Evolutionary conservation across 371 early-diverging fungal genomes (phyloP), one percentile per base, ranked within the genome.

Genomic region (Phascolomyces articulosus): DNA sequence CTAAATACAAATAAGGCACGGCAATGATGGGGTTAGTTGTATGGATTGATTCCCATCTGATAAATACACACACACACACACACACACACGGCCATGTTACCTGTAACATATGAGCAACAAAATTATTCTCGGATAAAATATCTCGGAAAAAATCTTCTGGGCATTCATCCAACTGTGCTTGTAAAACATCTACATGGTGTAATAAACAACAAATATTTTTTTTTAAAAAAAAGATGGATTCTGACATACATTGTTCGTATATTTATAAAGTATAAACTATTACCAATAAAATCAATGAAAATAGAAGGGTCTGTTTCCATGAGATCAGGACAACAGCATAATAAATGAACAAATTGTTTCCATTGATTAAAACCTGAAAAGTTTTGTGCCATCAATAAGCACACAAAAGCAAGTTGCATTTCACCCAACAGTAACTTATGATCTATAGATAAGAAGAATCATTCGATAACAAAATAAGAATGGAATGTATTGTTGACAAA

Each of bases 361-460:
- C 95, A 96, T 76, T 94, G 95, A 64, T 94, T 90, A 54, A 95
- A 88, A 0, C 94, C 95, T 4, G 92, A 88, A 64, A 89, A 95
- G 59, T 93, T 91, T 60, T 95, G 92, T 2, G 90, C 96, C 40
- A 93, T 82, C 34, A 95, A 74, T 27, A 95, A 78, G n/a, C 90
- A 76, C 0, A 95, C 77, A 70, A 94, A 96, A 1, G 92, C 74
- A 11, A 96, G 74, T 67, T 95, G 92, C 38, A 96, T 61, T 65
- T 96, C 96, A 20, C 90, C 96, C 16, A 96, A 71, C 55, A 93
- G 54, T 1, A 74, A 65, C 23, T 62, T 70, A 20, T 78, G 69
- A 65, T 82, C 80, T 82, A 59, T 23, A n/a, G n/a, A n/a, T n/a
- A n/a, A n/a, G n/a, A n/a, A n/a, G n/a, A n/a, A n/a, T n/a, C n/a